Base-by-base conservation (phyloP, 257 asterid genomes). In the Solanum appendiculatum region DNA sequence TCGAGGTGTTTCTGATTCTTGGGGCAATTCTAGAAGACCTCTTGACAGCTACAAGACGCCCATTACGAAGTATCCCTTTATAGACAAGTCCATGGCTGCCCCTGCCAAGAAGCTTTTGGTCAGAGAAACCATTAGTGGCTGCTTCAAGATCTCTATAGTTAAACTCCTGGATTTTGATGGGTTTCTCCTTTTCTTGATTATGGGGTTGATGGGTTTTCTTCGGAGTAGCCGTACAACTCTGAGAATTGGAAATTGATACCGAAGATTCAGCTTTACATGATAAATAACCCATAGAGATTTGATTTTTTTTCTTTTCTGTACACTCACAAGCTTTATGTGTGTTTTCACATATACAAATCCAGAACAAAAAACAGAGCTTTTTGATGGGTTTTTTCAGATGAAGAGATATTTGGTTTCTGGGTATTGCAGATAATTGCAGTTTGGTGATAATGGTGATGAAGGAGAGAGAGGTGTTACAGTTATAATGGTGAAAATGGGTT, bases 61-160 rank as follows among this genome's bases (percentile, higher is more conserved):
- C 98, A 14, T 93, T 86, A 20, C 93, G 93, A 13, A 96, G 93
- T 42, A 93, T 94, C 34, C 96, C 98, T 83, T 94, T 95, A 90
- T 94, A 94, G 58, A 95, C 98, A 21, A 93, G 90, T 15, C 98
- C 98, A 86, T 94, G 98, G 93, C 98, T 95, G 60, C 98, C 98
- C 56, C 94, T 88, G 34, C 98, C 98, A 27, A 96, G 66, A 12
- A 96, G 93, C 87, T 92, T 93, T 46, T 94, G 86, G 8, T 91
- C 91, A 8, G 97, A 94, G 92, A 96, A 96, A 66, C 94, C 94
- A 90, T 91, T 91, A 3, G 98, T 94, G 91, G 98, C 98, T 40
- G 93, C 87, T 86, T 94, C 94, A 54, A 96, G 96, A 86, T 96
- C 97, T 84, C 90, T 89, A 94, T 96, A 94, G 86, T 86, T 90